Conservation (phyloP, 2,329 filamentous ascomycete species). For the Fusarium pininemorale region DNA sequence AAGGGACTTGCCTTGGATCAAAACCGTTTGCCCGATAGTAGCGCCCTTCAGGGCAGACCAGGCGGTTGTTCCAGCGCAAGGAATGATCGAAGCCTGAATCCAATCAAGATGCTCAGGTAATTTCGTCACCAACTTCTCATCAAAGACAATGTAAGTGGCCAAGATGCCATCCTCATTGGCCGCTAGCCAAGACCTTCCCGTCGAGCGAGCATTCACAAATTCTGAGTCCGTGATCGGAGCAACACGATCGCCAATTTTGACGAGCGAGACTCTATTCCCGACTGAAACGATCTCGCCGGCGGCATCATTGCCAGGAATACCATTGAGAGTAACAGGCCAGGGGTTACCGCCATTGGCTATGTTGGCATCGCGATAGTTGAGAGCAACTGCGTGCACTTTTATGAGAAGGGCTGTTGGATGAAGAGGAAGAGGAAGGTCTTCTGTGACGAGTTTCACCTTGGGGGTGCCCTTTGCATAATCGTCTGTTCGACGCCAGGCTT, state of each 20-base stretch:
- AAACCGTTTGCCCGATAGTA: conserved; percentile 50
- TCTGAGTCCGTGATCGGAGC: conserved; percentile 51
- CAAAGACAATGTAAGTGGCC: conserved; percentile 53
- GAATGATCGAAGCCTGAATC: conserved; percentile 49
- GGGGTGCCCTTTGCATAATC: conserved; percentile 43
- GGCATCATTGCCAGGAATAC: conserved; percentile 51
- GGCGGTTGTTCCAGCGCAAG: conserved; percentile 56
- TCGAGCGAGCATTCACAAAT: conserved; percentile 50
- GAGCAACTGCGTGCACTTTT: conserved; percentile 46
- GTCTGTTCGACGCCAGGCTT: conserved; percentile 43
- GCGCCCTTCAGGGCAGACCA: conserved; percentile 55
- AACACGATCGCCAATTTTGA: conserved; percentile 50
- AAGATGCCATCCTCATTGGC: conserved; percentile 56
- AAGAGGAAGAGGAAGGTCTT: conserved; percentile 45
- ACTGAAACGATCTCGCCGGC: conserved; percentile 52
- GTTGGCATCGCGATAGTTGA: conserved; percentile 50
- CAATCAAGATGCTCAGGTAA: conserved; percentile 51
- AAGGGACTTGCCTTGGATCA: conserved; percentile 51
- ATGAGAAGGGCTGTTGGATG: conserved; percentile 44
- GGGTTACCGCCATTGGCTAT: conserved; percentile 53
- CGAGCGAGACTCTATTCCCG: conserved; percentile 46
- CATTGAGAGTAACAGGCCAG: conserved; percentile 50
- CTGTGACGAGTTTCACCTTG: conserved; percentile 48
- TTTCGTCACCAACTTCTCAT: conserved; percentile 49
- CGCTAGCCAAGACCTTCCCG: conserved; percentile 52